Conservation (phyloP, 805 yeast genomes). For the Metschnikowia lachancei region DNA sequence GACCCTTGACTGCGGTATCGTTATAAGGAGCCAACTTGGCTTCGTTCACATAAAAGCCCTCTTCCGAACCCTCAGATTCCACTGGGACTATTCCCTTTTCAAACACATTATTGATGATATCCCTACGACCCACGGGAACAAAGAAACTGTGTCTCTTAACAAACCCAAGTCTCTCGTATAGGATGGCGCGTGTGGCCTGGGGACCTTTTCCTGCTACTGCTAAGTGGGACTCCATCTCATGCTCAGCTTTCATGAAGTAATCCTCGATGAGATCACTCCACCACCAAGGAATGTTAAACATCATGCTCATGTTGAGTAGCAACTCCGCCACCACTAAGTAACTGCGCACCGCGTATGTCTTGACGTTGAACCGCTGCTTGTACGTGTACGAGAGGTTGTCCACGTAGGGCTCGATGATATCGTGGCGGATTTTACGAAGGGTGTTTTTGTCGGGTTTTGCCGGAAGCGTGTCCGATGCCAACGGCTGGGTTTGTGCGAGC, state of each 20-base stretch:
- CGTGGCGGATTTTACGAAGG: slow-evolving; percentile 49
- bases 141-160: slow-evolving; percentile 14
- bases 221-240: slow-evolving; percentile 44
- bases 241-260: slow-evolving; percentile 46
- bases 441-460: slow-evolving; percentile 39
- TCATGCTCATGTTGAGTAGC: slow-evolving; percentile 48
- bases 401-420: slow-evolving; percentile 55
- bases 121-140: slow-evolving; percentile 12
- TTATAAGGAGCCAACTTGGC: slow-evolving; percentile 34
- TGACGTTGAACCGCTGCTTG: slow-evolving; percentile 65
- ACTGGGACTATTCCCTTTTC: slow-evolving; percentile 10
- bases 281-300: slow-evolving; percentile 43
- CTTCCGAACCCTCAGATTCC: slow-evolving; percentile 27
- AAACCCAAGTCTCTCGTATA: slow-evolving; percentile 42
- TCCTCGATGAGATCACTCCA: slow-evolving; percentile 44
- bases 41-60: slow-evolving; percentile 33
- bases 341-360: slow-evolving; percentile 68
- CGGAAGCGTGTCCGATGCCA: slow-evolving; percentile 17
- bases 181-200: slow-evolving; percentile 44
- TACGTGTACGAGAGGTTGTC: slow-evolving; percentile 76
- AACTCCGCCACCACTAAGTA: slow-evolving; percentile 68
- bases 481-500: slow-evolving; percentile 49
- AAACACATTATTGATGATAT: slow-evolving; percentile 12
- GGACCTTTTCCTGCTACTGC: slow-evolving; percentile 39
- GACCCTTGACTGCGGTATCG: slow-evolving; percentile 45